These are phyloP conservation scores for Sextonia rubra DNA, from an alignment of 164 flowering plant genomes.

Conservation along the genomic window DNA sequence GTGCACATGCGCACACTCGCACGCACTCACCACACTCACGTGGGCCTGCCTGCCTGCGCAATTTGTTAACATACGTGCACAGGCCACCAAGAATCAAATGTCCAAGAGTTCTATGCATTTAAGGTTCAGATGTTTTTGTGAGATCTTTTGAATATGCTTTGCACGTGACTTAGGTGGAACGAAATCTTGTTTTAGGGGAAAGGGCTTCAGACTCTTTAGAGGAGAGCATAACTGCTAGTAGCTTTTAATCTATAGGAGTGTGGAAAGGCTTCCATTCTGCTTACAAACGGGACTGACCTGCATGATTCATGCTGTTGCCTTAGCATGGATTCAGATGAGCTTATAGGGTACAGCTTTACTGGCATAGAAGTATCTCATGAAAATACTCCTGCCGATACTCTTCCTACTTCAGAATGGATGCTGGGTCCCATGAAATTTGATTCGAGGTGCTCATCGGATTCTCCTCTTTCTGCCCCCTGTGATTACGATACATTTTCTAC, in stretches of 20 bases:
- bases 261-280: neutral
- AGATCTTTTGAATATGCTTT: neutral
- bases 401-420: constrained; percentile 33
- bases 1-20: too few relatives aligned
- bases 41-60: too few relatives aligned
- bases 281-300: neutral
- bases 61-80: too few relatives aligned
- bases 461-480: constrained; percentile 51
- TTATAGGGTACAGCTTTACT: constrained; percentile 34
- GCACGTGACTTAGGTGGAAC: neutral
- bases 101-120: too few relatives aligned
- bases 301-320: constrained; percentile 13
- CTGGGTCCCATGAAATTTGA: constrained; percentile 40
- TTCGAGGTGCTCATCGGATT: constrained; percentile 48
- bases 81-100: too few relatives aligned
- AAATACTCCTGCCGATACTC: constrained; percentile 30
- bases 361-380: constrained; percentile 34
- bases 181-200: neutral
- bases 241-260: constrained; percentile 1
- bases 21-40: too few relatives aligned
- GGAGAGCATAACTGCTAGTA: neutral
- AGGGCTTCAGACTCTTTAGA: neutral
- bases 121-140: too few relatives aligned
- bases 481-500: constrained; percentile 46
- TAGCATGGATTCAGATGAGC: constrained; percentile 52